phyloP scores from a whole-genome alignment of 2,329 filamentous ascomycete species.

The Penicillium aurantiogriseum region DNA sequence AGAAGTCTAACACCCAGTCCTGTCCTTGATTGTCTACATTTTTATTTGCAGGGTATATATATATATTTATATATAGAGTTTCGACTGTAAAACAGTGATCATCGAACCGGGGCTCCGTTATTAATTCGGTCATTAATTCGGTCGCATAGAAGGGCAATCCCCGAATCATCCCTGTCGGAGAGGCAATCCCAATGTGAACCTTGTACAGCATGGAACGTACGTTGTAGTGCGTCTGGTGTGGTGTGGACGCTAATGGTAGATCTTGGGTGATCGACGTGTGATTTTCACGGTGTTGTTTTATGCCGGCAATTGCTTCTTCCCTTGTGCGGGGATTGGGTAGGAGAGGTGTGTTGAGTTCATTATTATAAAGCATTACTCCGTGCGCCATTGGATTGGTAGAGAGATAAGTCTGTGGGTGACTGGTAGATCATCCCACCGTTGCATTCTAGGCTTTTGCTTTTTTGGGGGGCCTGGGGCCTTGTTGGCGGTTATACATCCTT shows the following conservation, averaged over 20 bases:
- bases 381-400: background rate
- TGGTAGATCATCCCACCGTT: constrained; percentile 24
- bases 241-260: constrained; percentile 14
- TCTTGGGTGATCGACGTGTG: constrained; percentile 18
- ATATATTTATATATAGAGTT: background rate
- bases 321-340: constrained; percentile 9
- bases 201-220: background rate
- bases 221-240: background rate
- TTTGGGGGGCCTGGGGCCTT: background rate
- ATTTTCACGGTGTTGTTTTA: background rate
- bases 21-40: background rate
- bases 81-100: background rate
- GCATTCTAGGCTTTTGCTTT: constrained; percentile 11
- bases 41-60: background rate
- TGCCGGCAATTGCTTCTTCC: constrained; percentile 16
- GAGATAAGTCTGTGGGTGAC: background rate
- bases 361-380: background rate
- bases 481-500: constrained; percentile 1
- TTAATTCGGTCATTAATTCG: background rate
- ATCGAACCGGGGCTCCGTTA: background rate
- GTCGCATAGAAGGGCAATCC: background rate
- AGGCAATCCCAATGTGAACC: background rate
- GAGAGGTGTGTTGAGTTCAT: background rate
- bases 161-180: background rate
- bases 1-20: background rate